Evolutionary conservation across 805 yeast genomes (phyloP), one percentile per base, ranked within the genome.

Genomic region (Suhomyces kilbournensis): DNA sequence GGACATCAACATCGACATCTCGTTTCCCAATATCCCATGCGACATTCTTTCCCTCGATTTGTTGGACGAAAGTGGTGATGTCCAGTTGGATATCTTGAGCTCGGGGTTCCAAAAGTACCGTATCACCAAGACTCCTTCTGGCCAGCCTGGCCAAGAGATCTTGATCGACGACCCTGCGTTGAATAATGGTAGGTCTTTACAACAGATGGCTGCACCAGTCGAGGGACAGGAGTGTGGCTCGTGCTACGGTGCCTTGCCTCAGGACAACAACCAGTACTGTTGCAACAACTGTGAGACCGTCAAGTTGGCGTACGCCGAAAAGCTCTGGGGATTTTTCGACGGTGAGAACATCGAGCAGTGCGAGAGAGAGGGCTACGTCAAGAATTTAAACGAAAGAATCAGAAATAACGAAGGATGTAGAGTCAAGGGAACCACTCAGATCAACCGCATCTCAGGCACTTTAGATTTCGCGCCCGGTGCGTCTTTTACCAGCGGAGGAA

Each of bases 391-490:
- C 48, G 79, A 76, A 14, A 78, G 86, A 60, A 71, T 89, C 49
- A 65, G 76, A 52, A 54, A 59, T 48, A 66, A 66, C 49, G 97
- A 93, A 71, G 99, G 99, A 25, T 94, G 99, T 70, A 80, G 96
- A 57, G 77, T 94, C 40, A 78, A 80, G 56, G 99, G 99, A 28
- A 76, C 80, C 20, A 86, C 96, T 6, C 75, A 82, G 59, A 82
- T 94, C 63, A 89, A 89, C 69, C 83, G 96, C 71, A 87, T 94
- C 44, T 85, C 87, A 20, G 99, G 99, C 46, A 88, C 90, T 63
- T 72, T 94, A 56, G 98, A 94, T 73, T 91, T 94, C 77, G 97
- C 97, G 1, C 98, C 99, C 3, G 99, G 99, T 40, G 83, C 87
- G 23, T 84, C 96, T 1, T 78, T 76, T 61, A 80, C 85, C 39